Evolutionary conservation across 2,329 filamentous ascomycete genomes (phyloP), one percentile per base, ranked within the genome.

Genomic region (Penicillium sp.): DNA sequence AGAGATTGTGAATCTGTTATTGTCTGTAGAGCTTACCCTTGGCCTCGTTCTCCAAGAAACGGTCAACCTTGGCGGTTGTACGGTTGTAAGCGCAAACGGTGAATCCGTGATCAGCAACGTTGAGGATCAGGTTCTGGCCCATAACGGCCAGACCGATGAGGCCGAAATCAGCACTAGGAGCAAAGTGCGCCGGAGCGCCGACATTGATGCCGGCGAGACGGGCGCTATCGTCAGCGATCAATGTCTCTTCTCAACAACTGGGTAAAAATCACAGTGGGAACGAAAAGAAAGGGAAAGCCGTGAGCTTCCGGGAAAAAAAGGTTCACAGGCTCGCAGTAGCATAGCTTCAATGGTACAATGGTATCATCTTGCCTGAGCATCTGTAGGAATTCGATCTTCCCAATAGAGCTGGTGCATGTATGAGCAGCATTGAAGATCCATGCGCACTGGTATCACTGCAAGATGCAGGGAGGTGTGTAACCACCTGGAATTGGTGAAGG

Each of bases 61-160:
- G 84, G 83, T 97, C 92, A 79, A 99, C 94, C 87, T 99, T 99
- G 80, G 91, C 87, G 70, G 97, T 91, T 70, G 94, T 99, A 80
- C 94, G 90, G 89, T 99, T 99, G 87, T 90, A 99, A 70, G 93
- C 94, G 80, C 93, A 90, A 74, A 99, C 91, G 76, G 91, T 97
- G 87, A 95, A 97, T 74, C 92, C 89, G 72, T 93, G 87, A 78
- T 94, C 90, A 71, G 90, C 90, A 81, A 88, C 90, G 79, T 94
- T 94, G 74, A 94, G 80, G 78, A 94, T 92, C 79, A 94, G 82
- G 82, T 93, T 94, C 83, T 92, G 88, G 77, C 81, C 81, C 89
- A 94, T 94, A 80, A 94, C 90, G 82, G 90, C 90, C 82, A 94
- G 84, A 85, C 90, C 90, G 77, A 94, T 93, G 75, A 94, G 89